Conservation (phyloP, 2,329 filamentous ascomycete genomes). For the Ophiostoma fasciatum region DNA sequence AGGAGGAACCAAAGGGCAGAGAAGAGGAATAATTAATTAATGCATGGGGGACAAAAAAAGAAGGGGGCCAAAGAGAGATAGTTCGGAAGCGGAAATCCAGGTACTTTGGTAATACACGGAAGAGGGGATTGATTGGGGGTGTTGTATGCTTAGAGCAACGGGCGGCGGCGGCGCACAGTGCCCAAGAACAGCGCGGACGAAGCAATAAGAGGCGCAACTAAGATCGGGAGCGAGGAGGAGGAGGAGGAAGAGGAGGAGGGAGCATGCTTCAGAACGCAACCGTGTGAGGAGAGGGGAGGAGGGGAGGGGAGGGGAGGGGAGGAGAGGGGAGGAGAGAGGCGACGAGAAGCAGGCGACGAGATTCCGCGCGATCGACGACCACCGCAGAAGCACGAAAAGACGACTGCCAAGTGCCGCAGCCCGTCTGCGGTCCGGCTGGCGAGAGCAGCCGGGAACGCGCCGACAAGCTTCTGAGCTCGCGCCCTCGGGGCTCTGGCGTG, state of each 20-base stretch:
- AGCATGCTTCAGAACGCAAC: too few relatives aligned
- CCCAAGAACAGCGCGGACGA: background rate
- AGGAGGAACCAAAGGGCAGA: too few relatives aligned
- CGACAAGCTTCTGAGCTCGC: too few relatives aligned
- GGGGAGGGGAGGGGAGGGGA: background rate
- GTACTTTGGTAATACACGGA: background rate
- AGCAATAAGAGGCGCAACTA: background rate
- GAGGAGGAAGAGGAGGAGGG: background rate
- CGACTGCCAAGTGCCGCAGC: too few relatives aligned
- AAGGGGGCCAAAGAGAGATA: background rate
- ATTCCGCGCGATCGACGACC: too few relatives aligned
- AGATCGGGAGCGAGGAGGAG: background rate
- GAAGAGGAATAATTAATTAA: too few relatives aligned
- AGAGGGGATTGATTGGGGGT: background rate
- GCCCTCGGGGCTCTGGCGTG: too few relatives aligned
- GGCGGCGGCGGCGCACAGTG: constrained; percentile 1
- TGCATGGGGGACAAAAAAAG: background rate
- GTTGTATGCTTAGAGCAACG: too few relatives aligned
- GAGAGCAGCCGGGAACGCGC: too few relatives aligned
- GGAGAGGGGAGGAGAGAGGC: background rate
- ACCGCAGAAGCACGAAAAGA: too few relatives aligned
- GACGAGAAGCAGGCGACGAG: background rate
- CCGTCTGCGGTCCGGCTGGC: too few relatives aligned
- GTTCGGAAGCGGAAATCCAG: background rate
- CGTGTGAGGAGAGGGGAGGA: background rate